These are phyloP conservation scores for Sclerotinia borealis DNA, from an alignment of 2,329 filamentous ascomycete species.

Conservation along the genomic window DNA sequence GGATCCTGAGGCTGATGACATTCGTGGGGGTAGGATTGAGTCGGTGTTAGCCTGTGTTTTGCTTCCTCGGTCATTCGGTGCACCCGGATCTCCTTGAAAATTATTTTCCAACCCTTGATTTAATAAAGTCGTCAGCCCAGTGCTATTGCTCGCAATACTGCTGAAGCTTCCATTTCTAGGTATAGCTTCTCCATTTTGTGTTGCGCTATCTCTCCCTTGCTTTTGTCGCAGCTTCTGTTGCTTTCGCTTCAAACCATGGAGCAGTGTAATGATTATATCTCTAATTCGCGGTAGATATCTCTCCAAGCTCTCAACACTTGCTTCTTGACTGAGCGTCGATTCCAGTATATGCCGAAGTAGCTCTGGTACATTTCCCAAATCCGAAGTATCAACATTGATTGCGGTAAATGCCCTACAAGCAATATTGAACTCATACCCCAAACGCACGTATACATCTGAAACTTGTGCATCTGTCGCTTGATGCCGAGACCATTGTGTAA, in stretches of 20 bases:
- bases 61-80: constrained; percentile 20
- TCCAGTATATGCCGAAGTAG: constrained; percentile 84
- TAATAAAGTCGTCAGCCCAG: constrained; percentile 51
- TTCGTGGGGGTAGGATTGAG: constrained; percentile 41
- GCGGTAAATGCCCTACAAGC: constrained; percentile 94
- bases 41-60: constrained; percentile 24
- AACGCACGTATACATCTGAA: constrained; percentile 93
- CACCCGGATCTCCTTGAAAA: constrained; percentile 21
- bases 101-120: constrained; percentile 44
- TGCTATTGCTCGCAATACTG: constrained; percentile 51
- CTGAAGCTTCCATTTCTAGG: constrained; percentile 49
- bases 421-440: constrained; percentile 99
- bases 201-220: constrained; percentile 44
- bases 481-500: constrained; percentile 95
- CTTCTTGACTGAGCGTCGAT: constrained; percentile 93
- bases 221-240: constrained; percentile 77
- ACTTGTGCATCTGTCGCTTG: constrained; percentile 90
- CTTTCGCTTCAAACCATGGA: constrained; percentile 95
- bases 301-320: constrained; percentile 87
- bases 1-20: constrained; percentile 30
- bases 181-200: constrained; percentile 23
- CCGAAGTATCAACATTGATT: constrained; percentile 91
- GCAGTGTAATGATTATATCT: constrained; percentile 96
- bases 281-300: constrained; percentile 89
- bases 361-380: constrained; percentile 93